Percentiles rank a stretch among this genome's conserved stretches.
Evolutionary conservation across 2,329 filamentous ascomycete species (phyloP).

Genomic region (Ophiocordyceps sinensis): DNA sequence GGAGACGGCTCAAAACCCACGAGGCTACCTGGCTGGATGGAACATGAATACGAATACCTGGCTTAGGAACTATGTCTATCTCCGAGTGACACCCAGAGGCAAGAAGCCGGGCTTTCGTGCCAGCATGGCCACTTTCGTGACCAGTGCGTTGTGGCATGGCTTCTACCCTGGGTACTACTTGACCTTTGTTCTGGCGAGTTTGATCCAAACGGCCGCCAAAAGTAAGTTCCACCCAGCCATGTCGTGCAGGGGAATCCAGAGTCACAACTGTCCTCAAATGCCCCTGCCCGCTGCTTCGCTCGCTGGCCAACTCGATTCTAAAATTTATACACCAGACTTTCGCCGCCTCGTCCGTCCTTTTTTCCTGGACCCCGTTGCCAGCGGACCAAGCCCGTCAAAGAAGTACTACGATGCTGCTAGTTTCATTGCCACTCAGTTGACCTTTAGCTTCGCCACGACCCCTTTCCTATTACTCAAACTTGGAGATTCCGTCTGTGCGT

Average conservation of each 20-base stretch:
- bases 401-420: slow-evolving; percentile 74
- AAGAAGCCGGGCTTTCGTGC: slow-evolving; percentile 95
- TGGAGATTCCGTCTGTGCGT: slow-evolving; percentile 54
- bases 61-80: slow-evolving; percentile 90
- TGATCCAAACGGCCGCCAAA: slow-evolving; percentile 88
- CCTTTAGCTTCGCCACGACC: slow-evolving; percentile 66
- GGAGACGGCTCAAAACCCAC: slow-evolving; percentile 85
- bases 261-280: too few species aligned
- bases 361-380: slow-evolving; percentile 69
- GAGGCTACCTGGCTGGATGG: slow-evolving; percentile 82
- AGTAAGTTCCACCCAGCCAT: slow-evolving; percentile 40
- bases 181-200: slow-evolving; percentile 74
- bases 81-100: slow-evolving; percentile 85
- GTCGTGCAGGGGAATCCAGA: not conserved
- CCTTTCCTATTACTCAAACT: slow-evolving; percentile 79
- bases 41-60: slow-evolving; percentile 98
- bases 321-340: slow-evolving; percentile 44
- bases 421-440: slow-evolving; percentile 63
- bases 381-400: slow-evolving; percentile 55
- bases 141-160: slow-evolving; percentile 94
- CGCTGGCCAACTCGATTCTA: not conserved
- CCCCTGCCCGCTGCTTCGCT: not conserved
- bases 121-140: slow-evolving; percentile 84
- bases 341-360: slow-evolving; percentile 84
- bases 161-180: slow-evolving; percentile 97